Percentiles rank a stretch among this genome's conserved stretches.
Conservation (phyloP, 768 basidiomycete genomes). For the Lentinula sp. region DNA sequence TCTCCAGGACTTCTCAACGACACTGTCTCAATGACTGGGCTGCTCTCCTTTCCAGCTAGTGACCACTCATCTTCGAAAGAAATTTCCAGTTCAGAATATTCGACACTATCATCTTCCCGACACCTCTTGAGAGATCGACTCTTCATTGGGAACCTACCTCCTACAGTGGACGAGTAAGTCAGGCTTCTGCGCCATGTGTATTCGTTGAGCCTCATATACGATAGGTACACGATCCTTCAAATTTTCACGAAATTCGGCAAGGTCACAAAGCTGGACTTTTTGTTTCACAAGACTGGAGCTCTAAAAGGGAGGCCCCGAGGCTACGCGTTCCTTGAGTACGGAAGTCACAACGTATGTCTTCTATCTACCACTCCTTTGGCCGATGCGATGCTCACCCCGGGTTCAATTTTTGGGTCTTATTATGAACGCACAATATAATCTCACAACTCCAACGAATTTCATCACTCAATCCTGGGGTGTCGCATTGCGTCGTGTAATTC, state of each 20-base stretch:
- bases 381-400: constrained; percentile 41
- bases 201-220: neutral
- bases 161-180: constrained; percentile 79
- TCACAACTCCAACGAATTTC: constrained; percentile 10
- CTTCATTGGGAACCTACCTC: constrained; percentile 86
- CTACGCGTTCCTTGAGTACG: constrained; percentile 91
- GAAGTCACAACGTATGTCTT: constrained; percentile 67
- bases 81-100: neutral
- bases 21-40: neutral
- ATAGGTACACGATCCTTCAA: constrained; percentile 82
- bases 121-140: constrained; percentile 63
- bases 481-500: neutral
- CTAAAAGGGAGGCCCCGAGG: constrained; percentile 91
- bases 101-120: constrained; percentile 13
- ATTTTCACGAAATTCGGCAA: constrained; percentile 91
- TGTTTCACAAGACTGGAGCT: constrained; percentile 91
- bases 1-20: neutral
- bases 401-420: constrained; percentile 22
- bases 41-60: neutral
- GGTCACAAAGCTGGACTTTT: constrained; percentile 86
- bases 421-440: constrained; percentile 11
- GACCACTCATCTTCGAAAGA: neutral
- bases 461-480: constrained; percentile 1
- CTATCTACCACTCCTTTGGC: constrained; percentile 9
- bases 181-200: neutral